Base-by-base conservation (phyloP, 805 yeast genomes). In the Nakazawaea sp. region DNA sequence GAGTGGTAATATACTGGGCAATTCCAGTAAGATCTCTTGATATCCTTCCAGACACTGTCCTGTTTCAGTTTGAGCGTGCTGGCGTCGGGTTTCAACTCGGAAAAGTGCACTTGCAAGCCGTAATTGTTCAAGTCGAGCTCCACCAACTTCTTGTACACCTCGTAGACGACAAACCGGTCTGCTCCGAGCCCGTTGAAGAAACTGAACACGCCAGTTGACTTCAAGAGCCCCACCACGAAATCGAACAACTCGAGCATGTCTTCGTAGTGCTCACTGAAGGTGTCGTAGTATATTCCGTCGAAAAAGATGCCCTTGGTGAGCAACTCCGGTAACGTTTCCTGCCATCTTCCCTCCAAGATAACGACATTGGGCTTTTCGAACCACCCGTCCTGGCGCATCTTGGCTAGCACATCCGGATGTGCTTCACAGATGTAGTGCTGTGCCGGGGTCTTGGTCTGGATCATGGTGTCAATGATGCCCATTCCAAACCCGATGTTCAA, bases 401-500 rank as follows among this genome's bases (percentile, higher is more conserved):
- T 79, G 1, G 57, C 55, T 24, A 90, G 59, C 9, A 89, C 97
- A 47, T 85, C 95, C 2, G 97, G 96, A 53, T 89, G 97, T 0
- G 97, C 96, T 56, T 89, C 97, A 42, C 86, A 79, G 29, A 89
- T 90, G 56, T 86, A 89, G 55, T 89, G 97, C 43, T 68, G 72
- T 3, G 75, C 64, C 17, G 89, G 90, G 11, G 53, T 55, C 24
- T 45, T 49, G 2, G 58, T 58, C 51, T 82, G 82, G 42, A 89
- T 83, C 70, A 80, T 75, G 1, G 75, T 62, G 55, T 89, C 97
- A 37, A 89, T 88, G 37, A 89, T 90, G 2, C 97, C 97, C 96
- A 89, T 86, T 2, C 97, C 97, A 55, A 90, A 89, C 0, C 97
- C 97, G 27, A 89, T 84, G 50, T 89, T 89, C 26, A 90, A 62